A percentile compares a stretch with the other conserved stretches of the same genome.
Evolutionary conservation across 176 grass and related monocot species (phyloP).

Genomic region (Zea mays): DNA sequence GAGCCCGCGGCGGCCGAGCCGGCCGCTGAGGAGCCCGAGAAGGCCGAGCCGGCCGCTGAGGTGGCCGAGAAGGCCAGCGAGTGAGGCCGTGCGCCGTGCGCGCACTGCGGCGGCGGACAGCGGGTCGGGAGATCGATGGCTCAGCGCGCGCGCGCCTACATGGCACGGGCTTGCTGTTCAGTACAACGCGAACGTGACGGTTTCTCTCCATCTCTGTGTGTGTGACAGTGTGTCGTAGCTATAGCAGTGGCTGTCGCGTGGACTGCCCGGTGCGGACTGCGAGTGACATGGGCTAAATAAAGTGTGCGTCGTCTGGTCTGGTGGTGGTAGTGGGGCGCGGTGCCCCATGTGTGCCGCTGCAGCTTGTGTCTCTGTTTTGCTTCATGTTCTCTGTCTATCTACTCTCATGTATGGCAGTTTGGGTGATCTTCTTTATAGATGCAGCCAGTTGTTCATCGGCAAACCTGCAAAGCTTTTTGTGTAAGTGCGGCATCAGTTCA

Average conservation of each 20-base stretch:
- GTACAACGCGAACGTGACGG: neutral
- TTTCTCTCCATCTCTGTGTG: neutral
- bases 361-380: neutral
- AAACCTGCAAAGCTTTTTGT: neutral
- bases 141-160: constrained; percentile 15
- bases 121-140: neutral
- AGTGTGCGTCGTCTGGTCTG: constrained; percentile 19
- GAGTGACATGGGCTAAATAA: constrained; percentile 45
- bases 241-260: constrained; percentile 14
- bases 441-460: neutral
- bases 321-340: constrained; percentile 1
- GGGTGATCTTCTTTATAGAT: neutral
- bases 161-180: constrained; percentile 22
- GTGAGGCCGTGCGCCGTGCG: neutral
- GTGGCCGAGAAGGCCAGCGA: constrained; percentile 3
- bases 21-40: neutral
- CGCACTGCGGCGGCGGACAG: neutral
- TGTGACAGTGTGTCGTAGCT: neutral
- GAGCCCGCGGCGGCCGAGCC: neutral
- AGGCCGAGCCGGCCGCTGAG: too few relatives aligned
- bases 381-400: neutral
- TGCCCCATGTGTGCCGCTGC: neutral
- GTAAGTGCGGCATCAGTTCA: neutral
- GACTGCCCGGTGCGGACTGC: neutral
- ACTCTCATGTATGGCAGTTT: neutral